phyloP scores from a whole-genome alignment of 1,284 basidiomycete genomes.

The Ganoderma resinaceum region DNA sequence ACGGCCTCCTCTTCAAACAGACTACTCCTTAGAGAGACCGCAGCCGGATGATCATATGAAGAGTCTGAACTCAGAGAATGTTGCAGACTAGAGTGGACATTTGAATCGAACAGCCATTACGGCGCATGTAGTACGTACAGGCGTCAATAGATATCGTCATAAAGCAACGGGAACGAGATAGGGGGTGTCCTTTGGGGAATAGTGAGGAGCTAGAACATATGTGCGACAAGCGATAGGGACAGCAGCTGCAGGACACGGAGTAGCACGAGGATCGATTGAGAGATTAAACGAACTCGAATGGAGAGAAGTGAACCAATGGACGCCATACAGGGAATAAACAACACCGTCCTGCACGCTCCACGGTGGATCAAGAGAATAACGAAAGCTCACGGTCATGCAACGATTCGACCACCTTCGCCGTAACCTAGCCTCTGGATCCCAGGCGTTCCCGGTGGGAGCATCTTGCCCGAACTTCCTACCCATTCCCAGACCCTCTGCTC shows the following conservation, averaged over 20 bases:
- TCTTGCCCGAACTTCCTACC: constrained; percentile 64
- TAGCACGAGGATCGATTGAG: constrained; percentile 11
- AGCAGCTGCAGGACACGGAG: constrained; percentile 15
- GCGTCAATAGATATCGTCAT: constrained; percentile 26
- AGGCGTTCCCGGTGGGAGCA: constrained; percentile 31
- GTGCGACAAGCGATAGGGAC: constrained; percentile 12
- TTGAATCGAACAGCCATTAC: neutral
- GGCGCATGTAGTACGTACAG: neutral
- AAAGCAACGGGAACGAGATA: constrained; percentile 20
- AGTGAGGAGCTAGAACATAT: constrained; percentile 3
- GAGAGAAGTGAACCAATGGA: neutral
- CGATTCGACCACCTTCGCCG: constrained; percentile 34
- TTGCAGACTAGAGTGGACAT: neutral
- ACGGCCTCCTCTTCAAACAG: neutral
- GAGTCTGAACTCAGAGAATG: neutral
- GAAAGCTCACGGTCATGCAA: constrained; percentile 28
- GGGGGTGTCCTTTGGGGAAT: constrained; percentile 7
- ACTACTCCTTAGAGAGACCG: neutral
- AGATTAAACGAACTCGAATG: constrained; percentile 5
- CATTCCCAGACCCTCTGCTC: constrained; percentile 86
- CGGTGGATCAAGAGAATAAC: neutral
- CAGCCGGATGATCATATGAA: neutral
- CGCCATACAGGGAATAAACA: constrained; percentile 11
- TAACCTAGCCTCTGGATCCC: constrained; percentile 30
- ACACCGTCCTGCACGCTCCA: neutral